A percentile compares a stretch with the other conserved stretches of the same genome.
phyloP scores from a whole-genome alignment of 345 rosid genomes.

The Eucalyptus urophylla region DNA sequence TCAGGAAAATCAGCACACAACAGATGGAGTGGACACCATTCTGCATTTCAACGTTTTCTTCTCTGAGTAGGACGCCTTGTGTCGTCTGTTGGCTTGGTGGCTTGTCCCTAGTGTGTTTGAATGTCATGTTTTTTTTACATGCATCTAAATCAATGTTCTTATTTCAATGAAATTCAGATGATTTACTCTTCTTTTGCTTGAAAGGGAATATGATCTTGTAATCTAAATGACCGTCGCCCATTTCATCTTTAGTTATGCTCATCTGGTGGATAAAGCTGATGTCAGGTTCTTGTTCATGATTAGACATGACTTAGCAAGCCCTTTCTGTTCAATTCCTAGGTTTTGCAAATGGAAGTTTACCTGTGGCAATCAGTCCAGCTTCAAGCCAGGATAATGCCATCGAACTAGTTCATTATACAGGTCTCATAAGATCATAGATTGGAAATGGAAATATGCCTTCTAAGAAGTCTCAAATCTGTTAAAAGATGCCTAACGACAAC shows the following conservation, averaged over 20 bases:
- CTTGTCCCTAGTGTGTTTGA: background rate
- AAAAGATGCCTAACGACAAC: background rate
- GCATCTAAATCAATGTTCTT: background rate
- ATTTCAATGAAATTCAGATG: background rate
- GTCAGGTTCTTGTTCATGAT: background rate
- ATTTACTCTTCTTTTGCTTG: background rate
- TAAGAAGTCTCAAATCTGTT: background rate
- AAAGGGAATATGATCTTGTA: background rate
- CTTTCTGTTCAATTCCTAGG: background rate
- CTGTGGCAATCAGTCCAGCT: background rate
- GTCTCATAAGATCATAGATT: background rate
- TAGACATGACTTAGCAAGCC: background rate
- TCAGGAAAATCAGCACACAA: constrained; percentile 60
- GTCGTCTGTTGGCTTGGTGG: background rate
- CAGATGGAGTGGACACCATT: constrained; percentile 86
- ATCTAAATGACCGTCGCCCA: background rate
- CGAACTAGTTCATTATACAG: background rate
- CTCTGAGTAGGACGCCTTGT: constrained; percentile 9
- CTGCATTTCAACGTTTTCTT: constrained; percentile 61
- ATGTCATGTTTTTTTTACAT: background rate
- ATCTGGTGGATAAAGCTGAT: background rate
- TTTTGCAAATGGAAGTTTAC: background rate
- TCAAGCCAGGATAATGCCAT: background rate
- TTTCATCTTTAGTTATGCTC: background rate
- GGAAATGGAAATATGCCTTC: background rate